Conservation (phyloP, 176 grass and related monocot genomes). For the Paspalum notatum region DNA sequence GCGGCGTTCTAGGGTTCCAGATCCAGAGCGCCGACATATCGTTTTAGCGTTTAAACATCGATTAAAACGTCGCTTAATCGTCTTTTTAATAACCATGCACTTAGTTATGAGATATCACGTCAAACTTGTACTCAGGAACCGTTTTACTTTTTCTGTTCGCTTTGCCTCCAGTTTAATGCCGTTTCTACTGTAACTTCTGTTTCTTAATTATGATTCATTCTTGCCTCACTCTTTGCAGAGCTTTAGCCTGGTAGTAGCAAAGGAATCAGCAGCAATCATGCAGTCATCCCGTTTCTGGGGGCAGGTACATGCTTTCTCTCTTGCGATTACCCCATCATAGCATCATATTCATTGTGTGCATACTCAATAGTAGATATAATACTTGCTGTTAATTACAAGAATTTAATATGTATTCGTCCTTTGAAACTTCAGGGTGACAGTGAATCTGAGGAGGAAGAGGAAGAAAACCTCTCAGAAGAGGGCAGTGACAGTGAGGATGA, state of each 20-base stretch:
- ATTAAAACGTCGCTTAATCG: too few species aligned
- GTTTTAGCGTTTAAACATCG: too few species aligned
- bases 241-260: neutral
- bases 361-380: neutral
- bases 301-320: conserved; percentile 45
- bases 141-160: neutral
- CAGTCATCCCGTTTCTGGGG: conserved; percentile 79
- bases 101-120: neutral
- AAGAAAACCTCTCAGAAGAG: conserved; percentile 49
- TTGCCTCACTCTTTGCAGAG: conserved; percentile 19
- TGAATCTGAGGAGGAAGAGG: conserved; percentile 84
- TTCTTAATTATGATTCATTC: neutral
- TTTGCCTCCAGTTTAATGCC: neutral
- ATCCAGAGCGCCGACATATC: too few species aligned
- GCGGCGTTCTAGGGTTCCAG: too few species aligned
- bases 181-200: neutral
- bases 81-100: too few species aligned
- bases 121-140: neutral
- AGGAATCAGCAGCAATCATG: conserved; percentile 50
- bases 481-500: conserved; percentile 45
- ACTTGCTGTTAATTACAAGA: neutral
- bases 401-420: conserved; percentile 5
- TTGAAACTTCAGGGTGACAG: conserved; percentile 64
- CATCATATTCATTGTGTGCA: neutral
- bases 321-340: neutral